Evolutionary conservation across 345 rosid genomes (phyloP), one percentile per base, ranked within the genome.

Genomic region (Citrus glauca): DNA sequence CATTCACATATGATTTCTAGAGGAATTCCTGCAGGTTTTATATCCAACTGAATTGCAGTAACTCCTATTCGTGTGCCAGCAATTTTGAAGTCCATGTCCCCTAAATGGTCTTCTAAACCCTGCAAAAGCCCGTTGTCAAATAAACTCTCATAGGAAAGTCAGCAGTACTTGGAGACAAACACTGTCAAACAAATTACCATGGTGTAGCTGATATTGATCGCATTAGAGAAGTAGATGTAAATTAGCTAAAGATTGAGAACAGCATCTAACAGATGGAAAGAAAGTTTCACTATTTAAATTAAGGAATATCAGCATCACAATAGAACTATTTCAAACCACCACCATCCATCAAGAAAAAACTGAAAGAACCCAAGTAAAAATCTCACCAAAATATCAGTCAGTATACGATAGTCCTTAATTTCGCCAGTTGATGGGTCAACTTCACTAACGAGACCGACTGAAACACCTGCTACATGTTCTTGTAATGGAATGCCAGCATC

Each of bases 51-150:
- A 86, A 96, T 94, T 42, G 98, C 97, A 0, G 97, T 94, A 69
- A 96, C 85, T 81, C 99, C 98, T 65, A 85, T 89, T 79, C 94
- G 84, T 22, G 98, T 96, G 72, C 99, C 99, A 53, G 99, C 95
- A 80, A 96, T 91, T 86, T 96, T 96, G 86, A 96, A 96, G 82
- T 96, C 99, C 98, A 96, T 96, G 81, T 96, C 99, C 75, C 99
- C 99, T 20, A 94, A 81, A 87, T 96, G 99, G 87, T 96, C 99
- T 90, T 96, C 99, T 69, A 96, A 83, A 67, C 99, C 99, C 98
- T 96, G 80, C 24, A 74, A 76, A 81, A n/a, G 35, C 64, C 30
- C 66, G 38, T 61, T 25, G 50, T 57, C 33, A 69, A 76, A 78
- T 71, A 50, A 78, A 69, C 56, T 57, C 50, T 67, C 30, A n/a